Conservation (phyloP, 345 rosid species). For the Eucalyptus curtisii region DNA sequence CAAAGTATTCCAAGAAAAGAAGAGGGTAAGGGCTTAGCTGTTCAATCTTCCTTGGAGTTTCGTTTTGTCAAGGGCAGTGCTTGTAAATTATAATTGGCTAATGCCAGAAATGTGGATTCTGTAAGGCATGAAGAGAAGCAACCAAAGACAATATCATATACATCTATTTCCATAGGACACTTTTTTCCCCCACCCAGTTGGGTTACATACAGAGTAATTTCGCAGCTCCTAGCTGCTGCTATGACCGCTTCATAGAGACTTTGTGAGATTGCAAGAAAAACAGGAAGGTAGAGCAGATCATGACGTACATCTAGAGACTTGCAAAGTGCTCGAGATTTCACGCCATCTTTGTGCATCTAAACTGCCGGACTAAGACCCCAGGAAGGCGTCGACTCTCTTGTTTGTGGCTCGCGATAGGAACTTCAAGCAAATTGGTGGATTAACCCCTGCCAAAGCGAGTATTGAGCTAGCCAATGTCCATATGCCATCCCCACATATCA, state of each 20-base stretch:
- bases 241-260: background rate
- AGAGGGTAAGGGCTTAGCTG: background rate
- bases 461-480: conserved; percentile 15
- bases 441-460: conserved; percentile 11
- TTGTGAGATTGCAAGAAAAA: background rate
- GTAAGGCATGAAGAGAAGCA: background rate
- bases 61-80: background rate
- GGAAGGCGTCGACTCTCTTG: fast-evolving
- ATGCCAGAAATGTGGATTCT: background rate
- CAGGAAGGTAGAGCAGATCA: background rate
- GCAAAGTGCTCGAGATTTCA: background rate
- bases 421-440: background rate
- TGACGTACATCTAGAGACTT: background rate
- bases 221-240: background rate
- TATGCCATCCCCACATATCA: conserved; percentile 28
- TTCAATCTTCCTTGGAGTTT: background rate
- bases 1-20: background rate
- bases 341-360: background rate
- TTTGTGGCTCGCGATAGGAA: background rate
- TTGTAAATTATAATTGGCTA: background rate
- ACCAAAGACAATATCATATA: background rate
- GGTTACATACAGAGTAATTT: background rate
- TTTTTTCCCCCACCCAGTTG: background rate
- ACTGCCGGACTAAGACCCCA: background rate
- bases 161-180: background rate